Evolutionary conservation across 257 asterid genomes (phyloP).

Genomic region (Solanum boliviense): DNA sequence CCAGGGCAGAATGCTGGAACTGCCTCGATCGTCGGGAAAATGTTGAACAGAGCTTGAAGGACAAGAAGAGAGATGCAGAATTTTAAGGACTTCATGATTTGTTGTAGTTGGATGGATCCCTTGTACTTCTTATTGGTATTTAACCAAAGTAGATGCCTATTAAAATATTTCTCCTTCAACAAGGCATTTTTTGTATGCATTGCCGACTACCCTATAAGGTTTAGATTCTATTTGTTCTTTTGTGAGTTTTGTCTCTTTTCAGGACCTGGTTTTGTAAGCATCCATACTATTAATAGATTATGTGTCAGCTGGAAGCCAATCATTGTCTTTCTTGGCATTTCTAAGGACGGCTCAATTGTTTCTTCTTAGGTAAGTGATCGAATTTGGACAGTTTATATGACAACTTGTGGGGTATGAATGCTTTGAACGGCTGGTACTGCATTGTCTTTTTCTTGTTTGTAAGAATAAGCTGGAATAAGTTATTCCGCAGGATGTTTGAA

Average conservation of each 20-base stretch:
- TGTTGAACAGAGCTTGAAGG: conserved; percentile 15
- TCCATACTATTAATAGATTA: not conserved
- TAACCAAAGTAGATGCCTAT: not conserved
- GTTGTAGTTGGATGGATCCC: not conserved
- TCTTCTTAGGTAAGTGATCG: not conserved
- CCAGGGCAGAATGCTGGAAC: conserved; percentile 10
- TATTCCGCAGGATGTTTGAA: not conserved
- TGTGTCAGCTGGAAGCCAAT: not conserved
- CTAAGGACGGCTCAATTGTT: not conserved
- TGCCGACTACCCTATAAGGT: not conserved
- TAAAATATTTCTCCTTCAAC: not conserved
- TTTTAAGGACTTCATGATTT: conserved; percentile 26
- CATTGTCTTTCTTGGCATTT: not conserved
- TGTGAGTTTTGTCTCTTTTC: not conserved
- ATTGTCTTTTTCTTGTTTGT: not conserved
- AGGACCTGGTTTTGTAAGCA: not conserved
- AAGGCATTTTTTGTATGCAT: not conserved
- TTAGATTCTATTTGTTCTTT: not conserved
- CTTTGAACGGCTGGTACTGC: not conserved
- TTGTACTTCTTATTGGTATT: not conserved
- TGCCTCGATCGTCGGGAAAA: conserved; percentile 3
- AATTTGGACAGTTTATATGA: not conserved
- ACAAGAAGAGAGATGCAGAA: conserved; percentile 11
- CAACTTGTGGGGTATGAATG: not conserved
- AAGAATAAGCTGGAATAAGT: not conserved